Percentiles rank a stretch among this genome's conserved stretches.
Evolutionary conservation across 2,329 filamentous ascomycete genomes (phyloP).

Genomic region (Arthrobotrys sphaeroides): DNA sequence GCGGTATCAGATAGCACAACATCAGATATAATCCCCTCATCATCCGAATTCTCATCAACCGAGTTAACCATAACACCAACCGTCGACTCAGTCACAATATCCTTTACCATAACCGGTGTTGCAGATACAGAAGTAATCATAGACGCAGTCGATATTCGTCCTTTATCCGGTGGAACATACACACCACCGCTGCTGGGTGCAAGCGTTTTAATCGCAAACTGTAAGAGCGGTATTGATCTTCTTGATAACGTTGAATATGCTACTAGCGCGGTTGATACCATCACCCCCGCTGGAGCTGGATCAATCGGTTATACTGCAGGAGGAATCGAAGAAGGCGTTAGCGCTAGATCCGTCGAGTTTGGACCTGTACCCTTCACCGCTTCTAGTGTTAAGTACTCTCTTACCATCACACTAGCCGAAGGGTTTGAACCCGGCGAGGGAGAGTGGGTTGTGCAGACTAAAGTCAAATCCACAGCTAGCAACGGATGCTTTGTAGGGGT

Average conservation of each 20-base stretch:
- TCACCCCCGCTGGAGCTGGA: background rate
- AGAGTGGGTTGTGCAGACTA: background rate
- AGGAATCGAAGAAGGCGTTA: background rate
- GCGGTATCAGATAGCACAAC: background rate
- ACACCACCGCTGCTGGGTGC: background rate
- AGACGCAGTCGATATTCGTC: conserved; percentile 3
- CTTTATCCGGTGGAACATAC: background rate
- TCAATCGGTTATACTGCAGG: background rate
- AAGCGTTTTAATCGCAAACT: background rate
- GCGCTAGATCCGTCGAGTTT: background rate
- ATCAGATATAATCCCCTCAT: background rate
- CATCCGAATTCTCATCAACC: background rate
- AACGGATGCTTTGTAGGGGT: conserved; percentile 1
- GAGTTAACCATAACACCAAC: background rate
- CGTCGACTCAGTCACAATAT: background rate
- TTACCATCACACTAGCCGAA: background rate
- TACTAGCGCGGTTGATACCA: background rate
- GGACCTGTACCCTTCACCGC: background rate
- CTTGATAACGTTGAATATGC: background rate
- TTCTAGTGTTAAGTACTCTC: background rate
- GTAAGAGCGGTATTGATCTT: background rate
- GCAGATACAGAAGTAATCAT: background rate
- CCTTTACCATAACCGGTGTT: background rate
- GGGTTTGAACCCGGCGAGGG: background rate
- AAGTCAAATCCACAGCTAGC: background rate